Conservation (phyloP, 139 green algal genomes). For the Tetratostichococcus sp. region DNA sequence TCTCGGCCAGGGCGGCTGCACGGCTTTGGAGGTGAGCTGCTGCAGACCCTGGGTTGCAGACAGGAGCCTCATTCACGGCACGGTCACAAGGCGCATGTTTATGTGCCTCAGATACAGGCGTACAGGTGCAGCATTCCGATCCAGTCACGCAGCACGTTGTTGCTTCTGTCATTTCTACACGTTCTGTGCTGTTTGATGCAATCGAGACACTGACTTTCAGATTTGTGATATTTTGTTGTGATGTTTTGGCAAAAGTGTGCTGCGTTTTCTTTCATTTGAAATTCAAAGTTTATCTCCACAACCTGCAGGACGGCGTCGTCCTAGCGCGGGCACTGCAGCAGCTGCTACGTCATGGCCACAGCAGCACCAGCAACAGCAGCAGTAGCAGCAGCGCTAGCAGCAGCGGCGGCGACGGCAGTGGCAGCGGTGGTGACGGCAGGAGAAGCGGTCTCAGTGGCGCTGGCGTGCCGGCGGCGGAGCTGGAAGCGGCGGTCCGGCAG, state of each 20-base stretch:
- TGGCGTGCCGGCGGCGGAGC: background rate
- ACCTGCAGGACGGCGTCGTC: slow-evolving; percentile 53
- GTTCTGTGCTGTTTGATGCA: no score
- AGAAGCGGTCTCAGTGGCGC: no score
- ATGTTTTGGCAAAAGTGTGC: no score
- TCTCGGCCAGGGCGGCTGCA: slow-evolving; percentile 61
- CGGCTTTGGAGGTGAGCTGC: slow-evolving; percentile 49
- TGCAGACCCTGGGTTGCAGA: background rate
- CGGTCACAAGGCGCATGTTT: no score
- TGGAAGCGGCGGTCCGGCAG: slow-evolving; percentile 32
- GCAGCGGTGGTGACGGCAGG: slow-evolving; percentile 20
- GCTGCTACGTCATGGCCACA: background rate
- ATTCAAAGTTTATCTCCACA: no score
- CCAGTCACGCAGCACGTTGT: no score
- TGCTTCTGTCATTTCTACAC: no score
- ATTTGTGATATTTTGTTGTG: no score
- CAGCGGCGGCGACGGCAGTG: background rate
- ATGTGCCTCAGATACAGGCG: no score
- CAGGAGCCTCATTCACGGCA: background rate
- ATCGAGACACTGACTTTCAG: no score
- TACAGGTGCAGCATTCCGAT: no score
- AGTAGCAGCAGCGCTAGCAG: slow-evolving; percentile 9
- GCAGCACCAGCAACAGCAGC: background rate
- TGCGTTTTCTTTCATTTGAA: background rate
- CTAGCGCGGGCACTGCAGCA: slow-evolving; percentile 39